phyloP scores from a whole-genome alignment of 169 alveolate genomes.

The Eimeria maxima region DNA sequence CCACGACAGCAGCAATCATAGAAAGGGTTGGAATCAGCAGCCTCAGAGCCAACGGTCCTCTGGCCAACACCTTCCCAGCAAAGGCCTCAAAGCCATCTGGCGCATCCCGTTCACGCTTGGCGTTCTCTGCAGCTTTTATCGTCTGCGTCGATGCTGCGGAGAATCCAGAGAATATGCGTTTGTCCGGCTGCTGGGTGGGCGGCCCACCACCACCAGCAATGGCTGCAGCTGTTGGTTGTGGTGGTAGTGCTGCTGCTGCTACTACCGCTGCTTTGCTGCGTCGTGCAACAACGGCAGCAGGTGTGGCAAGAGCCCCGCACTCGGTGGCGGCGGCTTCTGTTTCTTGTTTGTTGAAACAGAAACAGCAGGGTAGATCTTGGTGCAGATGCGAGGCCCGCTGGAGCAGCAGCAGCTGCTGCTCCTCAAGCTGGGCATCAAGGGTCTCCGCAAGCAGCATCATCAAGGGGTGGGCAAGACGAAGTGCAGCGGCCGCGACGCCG shows the following conservation, averaged over 20 bases:
- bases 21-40: background rate
- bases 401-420: conserved; percentile 44
- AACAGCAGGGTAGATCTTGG: conserved; percentile 21
- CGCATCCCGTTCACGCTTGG: background rate
- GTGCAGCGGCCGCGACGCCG: conserved; percentile 62
- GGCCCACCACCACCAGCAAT: background rate
- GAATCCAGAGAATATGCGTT: background rate
- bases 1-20: conserved; percentile 53
- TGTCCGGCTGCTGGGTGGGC: background rate
- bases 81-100: background rate
- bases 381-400: conserved; percentile 25
- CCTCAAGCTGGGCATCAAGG: conserved; percentile 4
- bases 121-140: background rate
- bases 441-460: conserved; percentile 42
- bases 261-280: background rate
- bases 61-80: conserved; percentile 27
- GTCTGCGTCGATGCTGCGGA: background rate
- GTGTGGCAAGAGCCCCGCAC: background rate
- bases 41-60: conserved; percentile 23
- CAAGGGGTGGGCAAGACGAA: conserved; percentile 55
- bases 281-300: conserved; percentile 31
- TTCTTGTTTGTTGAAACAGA: background rate
- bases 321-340: background rate
- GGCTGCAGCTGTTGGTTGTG: background rate
- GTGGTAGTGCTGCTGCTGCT: background rate